Conservation (phyloP, 192 early-diverging fungal species). For the Coemansia sp. region DNA sequence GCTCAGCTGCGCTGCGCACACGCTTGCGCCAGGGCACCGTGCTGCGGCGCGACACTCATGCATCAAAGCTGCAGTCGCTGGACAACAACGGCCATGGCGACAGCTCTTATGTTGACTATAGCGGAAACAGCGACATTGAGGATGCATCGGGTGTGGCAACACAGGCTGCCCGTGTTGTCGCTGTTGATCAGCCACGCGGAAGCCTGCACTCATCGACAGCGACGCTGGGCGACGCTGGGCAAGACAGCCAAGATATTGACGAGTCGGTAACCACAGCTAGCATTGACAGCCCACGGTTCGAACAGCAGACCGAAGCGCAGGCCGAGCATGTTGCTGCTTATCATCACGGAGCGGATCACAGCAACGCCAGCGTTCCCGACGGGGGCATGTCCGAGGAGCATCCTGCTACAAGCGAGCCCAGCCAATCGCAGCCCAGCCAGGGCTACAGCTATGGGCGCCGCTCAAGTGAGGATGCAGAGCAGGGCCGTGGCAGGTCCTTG, state of each 20-base stretch:
- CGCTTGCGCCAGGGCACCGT: conserved; percentile 20
- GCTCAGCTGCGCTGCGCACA: conserved; percentile 37
- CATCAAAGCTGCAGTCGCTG: conserved; percentile 6
- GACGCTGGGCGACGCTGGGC: conserved; percentile 35
- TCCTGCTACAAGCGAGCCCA: background rate
- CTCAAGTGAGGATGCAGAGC: conserved; percentile 4
- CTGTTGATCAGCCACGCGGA: conserved; percentile 12
- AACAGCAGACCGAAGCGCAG: background rate
- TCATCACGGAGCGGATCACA: background rate
- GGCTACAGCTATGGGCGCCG: background rate
- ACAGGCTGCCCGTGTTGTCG: background rate
- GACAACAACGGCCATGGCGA: conserved; percentile 12
- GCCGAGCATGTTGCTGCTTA: background rate
- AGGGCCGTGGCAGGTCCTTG: background rate
- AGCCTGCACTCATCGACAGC: conserved; percentile 49
- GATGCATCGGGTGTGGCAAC: background rate
- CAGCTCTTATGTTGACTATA: conserved; percentile 52
- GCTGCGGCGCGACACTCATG: conserved; percentile 17
- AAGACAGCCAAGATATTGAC: conserved; percentile 17
- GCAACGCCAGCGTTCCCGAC: background rate
- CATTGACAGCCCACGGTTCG: conserved; percentile 30
- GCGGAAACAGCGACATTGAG: conserved; percentile 9
- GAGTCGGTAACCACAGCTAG: conserved; percentile 47
- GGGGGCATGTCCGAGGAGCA: background rate
- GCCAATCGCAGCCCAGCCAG: conserved; percentile 1